Base-by-base conservation (phyloP, 2,329 filamentous ascomycete species). In the Daldinia sp. region DNA sequence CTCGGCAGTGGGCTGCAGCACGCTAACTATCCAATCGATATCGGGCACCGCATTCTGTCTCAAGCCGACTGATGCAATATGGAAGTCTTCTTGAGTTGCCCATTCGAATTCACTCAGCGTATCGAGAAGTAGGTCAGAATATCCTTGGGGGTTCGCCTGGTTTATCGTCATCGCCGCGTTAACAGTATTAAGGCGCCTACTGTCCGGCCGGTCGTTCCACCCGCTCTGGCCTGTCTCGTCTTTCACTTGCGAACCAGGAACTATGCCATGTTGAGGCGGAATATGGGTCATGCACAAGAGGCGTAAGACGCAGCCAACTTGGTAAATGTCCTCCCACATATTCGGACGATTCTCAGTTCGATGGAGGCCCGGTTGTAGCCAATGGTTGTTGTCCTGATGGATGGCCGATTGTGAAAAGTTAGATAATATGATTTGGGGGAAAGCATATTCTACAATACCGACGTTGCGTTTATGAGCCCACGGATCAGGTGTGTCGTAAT, bases 271-370 rank as follows among this genome's bases (percentile, higher is more conserved):
- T 12, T 28, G 28, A 35, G 5, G 9, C 18, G 30, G 6, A 37
- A 67, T 35, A 37, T 67, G 65, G 3, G 65, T 39, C 65, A 67
- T 67, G 20, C 60, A 63, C 26, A 67, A 37, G 18, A 42, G 50
- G 9, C 65, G 65, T 9, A 63, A 41, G 4, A 67, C n/a, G 35
- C 41, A 37, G 12, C 65, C 65, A n/a, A 60, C 5, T 7, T 55
- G 30, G 13, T 67, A 63, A 6, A 60, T 10, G 18, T 67, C 65
- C 28, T 67, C 65, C 60, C 60, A 63, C 4, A 7, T 13, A 18
- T 33, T 54, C 20, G 37, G 48, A 1, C 33, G 5, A 0, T 23
- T 1, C 41, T 63, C 55, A 0, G 18, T 2, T 6, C 4, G 7
- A 18, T 56, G 62, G 6, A 37, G 10, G 7, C 60, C 50, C 15